A percentile compares a stretch with the other conserved stretches of the same genome.
These are phyloP conservation scores for Cydonia oblonga DNA, from an alignment of 331 rosid genomes.

Conservation along the genomic window DNA sequence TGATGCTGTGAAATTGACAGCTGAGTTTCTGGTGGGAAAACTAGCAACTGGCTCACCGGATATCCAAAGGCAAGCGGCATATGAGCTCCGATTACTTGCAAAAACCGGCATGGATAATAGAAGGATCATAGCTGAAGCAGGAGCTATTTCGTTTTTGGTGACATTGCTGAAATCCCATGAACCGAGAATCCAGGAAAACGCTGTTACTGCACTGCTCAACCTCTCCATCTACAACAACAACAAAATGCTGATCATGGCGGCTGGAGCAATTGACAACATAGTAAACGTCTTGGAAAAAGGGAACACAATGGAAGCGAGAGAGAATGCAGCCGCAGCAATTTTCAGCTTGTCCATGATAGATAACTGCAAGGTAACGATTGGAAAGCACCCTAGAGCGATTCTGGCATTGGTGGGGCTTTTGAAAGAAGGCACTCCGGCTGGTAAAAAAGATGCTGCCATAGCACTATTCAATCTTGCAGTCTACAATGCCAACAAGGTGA, in stretches of 20 bases:
- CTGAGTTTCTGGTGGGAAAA: conserved; percentile 92
- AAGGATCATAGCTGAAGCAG: conserved; percentile 77
- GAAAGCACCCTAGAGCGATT: conserved; percentile 48
- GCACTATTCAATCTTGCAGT: conserved; percentile 73
- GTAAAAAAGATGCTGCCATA: conserved; percentile 76
- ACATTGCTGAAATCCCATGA: conserved; percentile 51
- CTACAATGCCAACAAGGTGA: conserved; percentile 52
- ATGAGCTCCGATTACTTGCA: conserved; percentile 70
- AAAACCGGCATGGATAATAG: conserved; percentile 74
- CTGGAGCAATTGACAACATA: conserved; percentile 72
- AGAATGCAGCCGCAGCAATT: conserved; percentile 83
- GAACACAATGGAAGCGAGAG: conserved; percentile 78
- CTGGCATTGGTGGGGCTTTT: conserved; percentile 69
- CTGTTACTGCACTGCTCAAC: conserved; percentile 73
- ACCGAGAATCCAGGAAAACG: conserved; percentile 78
- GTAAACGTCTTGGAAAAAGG: conserved; percentile 64
- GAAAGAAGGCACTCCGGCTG: conserved; percentile 66
- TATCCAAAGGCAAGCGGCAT: conserved; percentile 83
- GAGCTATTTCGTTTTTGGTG: conserved; percentile 81
- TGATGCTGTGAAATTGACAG: conserved; percentile 82
- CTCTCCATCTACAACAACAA: conserved; percentile 78
- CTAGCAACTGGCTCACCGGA: conserved; percentile 83
- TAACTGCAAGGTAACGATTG: conserved; percentile 62
- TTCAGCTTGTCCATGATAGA: conserved; percentile 69
- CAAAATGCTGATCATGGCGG: conserved; percentile 72